These are phyloP conservation scores for Saturnispora mendoncae DNA, from an alignment of 805 yeast genomes.

Conservation along the genomic window DNA sequence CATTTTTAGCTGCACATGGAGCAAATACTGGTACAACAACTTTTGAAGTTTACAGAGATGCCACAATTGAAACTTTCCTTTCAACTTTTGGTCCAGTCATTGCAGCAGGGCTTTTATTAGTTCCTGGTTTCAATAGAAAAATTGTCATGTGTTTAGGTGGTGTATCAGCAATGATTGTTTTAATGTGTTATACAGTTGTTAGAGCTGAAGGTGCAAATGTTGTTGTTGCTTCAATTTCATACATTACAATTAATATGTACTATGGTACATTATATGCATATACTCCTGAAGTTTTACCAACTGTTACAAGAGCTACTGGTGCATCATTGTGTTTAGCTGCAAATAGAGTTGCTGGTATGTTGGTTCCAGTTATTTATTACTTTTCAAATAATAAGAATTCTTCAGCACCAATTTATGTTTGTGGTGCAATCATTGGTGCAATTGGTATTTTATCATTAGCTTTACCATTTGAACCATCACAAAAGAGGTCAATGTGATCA, in stretches of 20 bases:
- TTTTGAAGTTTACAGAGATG: slow-evolving; percentile 38
- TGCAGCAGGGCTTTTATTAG: slow-evolving; percentile 33
- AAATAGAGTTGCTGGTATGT: slow-evolving; percentile 43
- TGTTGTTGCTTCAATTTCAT: slow-evolving; percentile 40
- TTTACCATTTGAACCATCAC: slow-evolving; percentile 44
- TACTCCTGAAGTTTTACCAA: slow-evolving; percentile 56
- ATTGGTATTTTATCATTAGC: slow-evolving; percentile 37
- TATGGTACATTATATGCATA: slow-evolving; percentile 57
- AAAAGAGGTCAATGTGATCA: slow-evolving; percentile 27
- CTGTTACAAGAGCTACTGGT: slow-evolving; percentile 48
- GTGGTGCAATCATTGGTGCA: slow-evolving; percentile 45
- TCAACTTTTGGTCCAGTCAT: slow-evolving; percentile 46
- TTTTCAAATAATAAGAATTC: slow-evolving; percentile 41
- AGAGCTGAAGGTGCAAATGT: slow-evolving; percentile 47
- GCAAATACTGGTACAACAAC: slow-evolving; percentile 35
- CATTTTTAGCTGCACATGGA: slow-evolving; percentile 43
- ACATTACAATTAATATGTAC: slow-evolving; percentile 39
- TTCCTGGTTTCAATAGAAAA: slow-evolving; percentile 41
- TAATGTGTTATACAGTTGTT: slow-evolving; percentile 58
- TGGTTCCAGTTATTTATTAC: slow-evolving; percentile 50
- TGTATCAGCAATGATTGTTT: slow-evolving; percentile 44
- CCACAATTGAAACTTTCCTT: slow-evolving; percentile 37
- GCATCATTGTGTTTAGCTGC: slow-evolving; percentile 50
- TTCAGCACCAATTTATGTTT: slow-evolving; percentile 52
- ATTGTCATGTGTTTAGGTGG: slow-evolving; percentile 49